Evolutionary conservation across 169 alveolate species (phyloP).

Genomic region (Plasmodium vinckei): DNA sequence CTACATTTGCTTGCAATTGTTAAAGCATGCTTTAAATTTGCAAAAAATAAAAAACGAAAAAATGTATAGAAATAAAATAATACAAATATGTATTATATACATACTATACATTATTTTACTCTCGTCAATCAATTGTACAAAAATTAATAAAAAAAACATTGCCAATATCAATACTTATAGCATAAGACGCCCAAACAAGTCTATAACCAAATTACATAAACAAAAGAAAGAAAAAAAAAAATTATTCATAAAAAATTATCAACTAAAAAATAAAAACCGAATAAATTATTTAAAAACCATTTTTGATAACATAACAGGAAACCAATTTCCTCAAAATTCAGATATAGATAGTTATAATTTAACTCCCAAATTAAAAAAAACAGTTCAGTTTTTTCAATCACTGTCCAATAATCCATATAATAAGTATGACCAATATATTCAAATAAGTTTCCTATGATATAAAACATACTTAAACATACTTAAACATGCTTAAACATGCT

Average conservation of each 20-base stretch:
- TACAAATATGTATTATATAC: constrained; percentile 13
- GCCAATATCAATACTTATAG: not conserved
- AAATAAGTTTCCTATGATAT: not conserved
- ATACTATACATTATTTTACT: constrained; percentile 31
- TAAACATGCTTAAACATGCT: not conserved
- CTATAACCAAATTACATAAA: not conserved
- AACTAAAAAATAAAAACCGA: constrained; percentile 5
- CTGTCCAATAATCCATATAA: constrained; percentile 54
- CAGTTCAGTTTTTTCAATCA: constrained; percentile 57
- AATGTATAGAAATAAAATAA: constrained; percentile 55
- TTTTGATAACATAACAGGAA: constrained; percentile 39
- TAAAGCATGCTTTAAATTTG: not conserved
- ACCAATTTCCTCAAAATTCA: constrained; percentile 29
- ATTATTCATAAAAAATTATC: constrained; percentile 44
- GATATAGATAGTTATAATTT: constrained; percentile 51
- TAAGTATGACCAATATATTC: constrained; percentile 18
- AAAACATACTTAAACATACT: not conserved
- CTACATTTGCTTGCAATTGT: not conserved
- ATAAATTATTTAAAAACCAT: constrained; percentile 24
- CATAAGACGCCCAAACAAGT: not conserved
- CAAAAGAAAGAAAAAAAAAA: constrained; percentile 20
- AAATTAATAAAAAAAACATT: constrained; percentile 11
- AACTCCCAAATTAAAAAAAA: constrained; percentile 74
- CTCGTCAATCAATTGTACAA: constrained; percentile 30
- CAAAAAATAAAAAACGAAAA: constrained; percentile 3